Percentiles rank a stretch among this genome's conserved stretches.
These are phyloP conservation scores for Quillaja saponaria DNA, from an alignment of 306 rosid species.

Conservation along the genomic window DNA sequence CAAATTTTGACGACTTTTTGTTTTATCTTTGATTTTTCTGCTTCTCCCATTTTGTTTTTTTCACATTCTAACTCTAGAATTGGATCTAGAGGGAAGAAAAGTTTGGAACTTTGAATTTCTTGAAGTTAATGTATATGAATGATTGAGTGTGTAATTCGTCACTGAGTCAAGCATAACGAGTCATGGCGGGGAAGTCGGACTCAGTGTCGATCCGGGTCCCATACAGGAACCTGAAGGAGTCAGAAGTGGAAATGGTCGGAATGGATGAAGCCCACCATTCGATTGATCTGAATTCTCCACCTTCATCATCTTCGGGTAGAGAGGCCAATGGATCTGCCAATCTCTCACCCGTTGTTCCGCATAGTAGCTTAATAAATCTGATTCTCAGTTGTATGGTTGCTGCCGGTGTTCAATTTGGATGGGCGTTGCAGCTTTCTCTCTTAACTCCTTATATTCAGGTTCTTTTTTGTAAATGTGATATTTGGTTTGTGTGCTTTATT, in stretches of 20 bases:
- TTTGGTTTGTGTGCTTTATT: not conserved
- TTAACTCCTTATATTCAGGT: constrained; percentile 96
- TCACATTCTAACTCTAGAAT: not conserved
- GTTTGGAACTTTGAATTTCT: constrained; percentile 10
- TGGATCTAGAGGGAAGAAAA: constrained; percentile 5
- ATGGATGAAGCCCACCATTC: constrained; percentile 40
- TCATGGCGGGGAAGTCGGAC: constrained; percentile 67
- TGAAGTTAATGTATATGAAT: constrained; percentile 30
- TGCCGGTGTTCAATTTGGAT: constrained; percentile 98
- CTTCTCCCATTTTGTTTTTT: not conserved
- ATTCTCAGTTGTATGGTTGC: constrained; percentile 93
- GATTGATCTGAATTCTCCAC: constrained; percentile 53
- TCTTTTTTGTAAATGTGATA: not conserved
- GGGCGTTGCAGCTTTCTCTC: constrained; percentile 98
- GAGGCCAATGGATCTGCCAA: constrained; percentile 28
- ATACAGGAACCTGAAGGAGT: constrained; percentile 65
- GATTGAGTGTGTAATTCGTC: constrained; percentile 6
- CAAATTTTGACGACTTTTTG: constrained; percentile 45
- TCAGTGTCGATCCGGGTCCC: constrained; percentile 72
- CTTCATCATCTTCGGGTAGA: constrained; percentile 32
- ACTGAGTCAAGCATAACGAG: constrained; percentile 37
- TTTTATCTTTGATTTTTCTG: not conserved
- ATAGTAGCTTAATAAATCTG: constrained; percentile 44
- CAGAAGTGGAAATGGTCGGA: constrained; percentile 72
- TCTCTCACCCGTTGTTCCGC: constrained; percentile 24